Conservation (phyloP, 129 eudicot species). For the carrot (Daucus carota) region DH1_v3.0 NC_030387.2:4908001-4908500, state of each 20-base stretch:
- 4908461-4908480: background rate
- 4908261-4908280: background rate
- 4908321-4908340: background rate
- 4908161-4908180: slow-evolving; percentile 72
- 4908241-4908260: background rate
- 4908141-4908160: background rate
- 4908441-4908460: background rate
- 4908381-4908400: slow-evolving; percentile 73
- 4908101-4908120: background rate
- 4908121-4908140: background rate
- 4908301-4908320: background rate
- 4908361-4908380: slow-evolving; percentile 93
- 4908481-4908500: background rate
- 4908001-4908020: background rate
- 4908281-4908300: background rate
- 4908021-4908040: background rate
- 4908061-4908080: background rate
- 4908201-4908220: slow-evolving; percentile 80
- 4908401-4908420: slow-evolving; percentile 87
- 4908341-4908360: slow-evolving; percentile 51
- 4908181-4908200: slow-evolving; percentile 92
- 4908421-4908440: slow-evolving; percentile 10
- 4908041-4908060: background rate
- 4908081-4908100: background rate
- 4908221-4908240: slow-evolving; percentile 60